Base-by-base conservation (phyloP, 495 filamentous ascomycete species). In the Cercophora samala region DNA sequence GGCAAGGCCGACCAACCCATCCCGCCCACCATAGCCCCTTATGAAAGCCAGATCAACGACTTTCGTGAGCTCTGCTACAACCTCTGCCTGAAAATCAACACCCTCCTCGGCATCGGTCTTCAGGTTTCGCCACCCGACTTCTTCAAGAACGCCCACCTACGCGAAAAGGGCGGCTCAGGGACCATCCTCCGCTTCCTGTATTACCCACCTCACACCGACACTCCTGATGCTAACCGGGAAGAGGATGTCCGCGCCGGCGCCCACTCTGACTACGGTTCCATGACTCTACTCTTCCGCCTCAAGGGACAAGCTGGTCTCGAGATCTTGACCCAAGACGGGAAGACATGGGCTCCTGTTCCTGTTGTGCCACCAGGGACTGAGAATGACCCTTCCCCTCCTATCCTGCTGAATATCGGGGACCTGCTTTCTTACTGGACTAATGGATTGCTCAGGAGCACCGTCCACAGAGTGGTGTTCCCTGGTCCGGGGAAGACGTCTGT, bases 391-490 rank as follows among this genome's bases (percentile, higher is more conserved):
- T 81, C 83, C 53, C 89, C 91, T 25, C 92, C 95, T 0, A 93
- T 98, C 53, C 81, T 97, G 17, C 87, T 97, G 25, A 99, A 98
- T 72, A 93, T 97, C 37, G 95, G 93, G 2, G 95, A 99, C 73
- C 72, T 97, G 59, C 85, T 99, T 5, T 88, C 86, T 22, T 93
- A 96, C 72, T 99, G 95, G 95, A 97, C 95, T 1, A 87, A 89
- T 62, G 93, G 93, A 2, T 72, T 97, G 60, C 81, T 97, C 51
- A 88, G 90, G 68, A 91, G 87, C 58, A 97, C 95, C 0, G 88
- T 97, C 21, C 95, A 97, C 73, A 81, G 95, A 26, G 95, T 99
- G 21, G 86, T 96, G 15, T 96, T 96, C 62, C 88, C 92, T 0
- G 29, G 64, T 3, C 62, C 62, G 5, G 71, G 79, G 18, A 62